Evolutionary conservation across 1,284 basidiomycete species (phyloP), one percentile per base, ranked within the genome.

Genomic region (Fomitopsis palustris): DNA sequence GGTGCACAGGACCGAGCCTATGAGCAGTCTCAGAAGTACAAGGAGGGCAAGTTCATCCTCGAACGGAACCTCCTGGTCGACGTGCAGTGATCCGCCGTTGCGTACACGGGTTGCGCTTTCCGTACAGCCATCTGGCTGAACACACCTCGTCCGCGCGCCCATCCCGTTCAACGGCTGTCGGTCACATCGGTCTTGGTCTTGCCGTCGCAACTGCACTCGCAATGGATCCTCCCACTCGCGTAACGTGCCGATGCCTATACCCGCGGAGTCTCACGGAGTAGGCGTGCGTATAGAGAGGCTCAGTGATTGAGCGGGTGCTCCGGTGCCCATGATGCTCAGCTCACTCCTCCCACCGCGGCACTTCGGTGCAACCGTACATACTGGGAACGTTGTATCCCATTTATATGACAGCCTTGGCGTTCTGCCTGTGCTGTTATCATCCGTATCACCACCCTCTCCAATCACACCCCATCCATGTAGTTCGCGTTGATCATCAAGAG

Each of bases 1-100:
- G 55, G 55, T 31, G 49, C 42, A n/a, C 69, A 97, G 96, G 96
- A 97, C 74, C 85, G 85, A 58, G 96, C 96, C 6, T 98, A 89
- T 72, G 95, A 97, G 70, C 70, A 80, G 8, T 82, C 85, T 14
- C 96, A 99, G 81, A 95, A 93, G 75, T 99, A 99, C 83, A 99
- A 99, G 74, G 96, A 99, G 79, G 95, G 95, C 73, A 96, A 96
- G 78, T 98, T 86, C 74, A 98, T 99, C 72, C 89, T 99, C 60
- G 96, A 99, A 76, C 89, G 93, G 70, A 92, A 92, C 70, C 81
- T 95, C 69, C 87, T 96, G 67, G 80, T 86, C 65, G 90, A 92
- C 68, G 89, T 92, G 55, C 88, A 92, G 77, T 91, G 66, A 70
- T 23, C 58, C 77, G 74, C 61, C 64, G 23, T 55, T 54, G 58